These are phyloP conservation scores for Tolypocladium capitatum DNA, from an alignment of 2,329 filamentous ascomycete species.

Conservation along the genomic window DNA sequence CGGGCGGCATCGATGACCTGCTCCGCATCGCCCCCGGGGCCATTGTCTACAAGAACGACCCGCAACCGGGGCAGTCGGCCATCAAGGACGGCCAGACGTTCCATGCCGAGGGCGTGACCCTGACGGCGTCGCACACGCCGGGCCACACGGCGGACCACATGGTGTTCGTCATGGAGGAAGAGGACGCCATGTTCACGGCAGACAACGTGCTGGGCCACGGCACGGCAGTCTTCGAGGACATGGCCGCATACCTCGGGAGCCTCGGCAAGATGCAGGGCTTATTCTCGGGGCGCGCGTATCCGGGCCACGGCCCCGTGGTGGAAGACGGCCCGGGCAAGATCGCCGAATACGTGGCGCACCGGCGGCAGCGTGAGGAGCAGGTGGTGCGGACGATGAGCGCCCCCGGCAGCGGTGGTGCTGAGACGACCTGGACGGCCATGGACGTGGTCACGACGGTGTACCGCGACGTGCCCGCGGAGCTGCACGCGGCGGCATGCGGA, in stretches of 20 bases:
- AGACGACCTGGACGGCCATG: conserved; percentile 49
- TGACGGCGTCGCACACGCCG: conserved; percentile 48
- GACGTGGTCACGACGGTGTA: conserved; percentile 87
- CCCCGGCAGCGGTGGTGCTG: conserved; percentile 11
- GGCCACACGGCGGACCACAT: conserved; percentile 77
- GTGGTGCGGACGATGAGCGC: conserved; percentile 51
- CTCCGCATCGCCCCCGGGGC: conserved; percentile 48
- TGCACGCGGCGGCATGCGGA: conserved; percentile 63
- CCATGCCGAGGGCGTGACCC: conserved; percentile 44
- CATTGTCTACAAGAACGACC: conserved; percentile 53
- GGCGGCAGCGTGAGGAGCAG: conserved; percentile 66
- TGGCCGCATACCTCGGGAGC: conserved; percentile 53
- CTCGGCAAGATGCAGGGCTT: conserved; percentile 54
- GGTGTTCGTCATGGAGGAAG: conserved; percentile 61
- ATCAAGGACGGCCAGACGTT: conserved; percentile 41
- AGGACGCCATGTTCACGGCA: conserved; percentile 75
- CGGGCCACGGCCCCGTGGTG: conserved; percentile 74
- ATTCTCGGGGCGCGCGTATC: conserved; percentile 62
- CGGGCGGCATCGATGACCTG: conserved; percentile 61
- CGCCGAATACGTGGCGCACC: conserved; percentile 69
- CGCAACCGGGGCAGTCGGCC: conserved; percentile 31
- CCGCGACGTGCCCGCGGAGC: conserved; percentile 56
- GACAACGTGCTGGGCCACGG: conserved; percentile 84
- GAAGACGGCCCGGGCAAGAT: conserved; percentile 60
- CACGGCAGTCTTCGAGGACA: conserved; percentile 72